A percentile compares a stretch with the other conserved stretches of the same genome.
phyloP scores from a whole-genome alignment of 495 filamentous ascomycete species.

The Melanomma pulvis-pyrius region DNA sequence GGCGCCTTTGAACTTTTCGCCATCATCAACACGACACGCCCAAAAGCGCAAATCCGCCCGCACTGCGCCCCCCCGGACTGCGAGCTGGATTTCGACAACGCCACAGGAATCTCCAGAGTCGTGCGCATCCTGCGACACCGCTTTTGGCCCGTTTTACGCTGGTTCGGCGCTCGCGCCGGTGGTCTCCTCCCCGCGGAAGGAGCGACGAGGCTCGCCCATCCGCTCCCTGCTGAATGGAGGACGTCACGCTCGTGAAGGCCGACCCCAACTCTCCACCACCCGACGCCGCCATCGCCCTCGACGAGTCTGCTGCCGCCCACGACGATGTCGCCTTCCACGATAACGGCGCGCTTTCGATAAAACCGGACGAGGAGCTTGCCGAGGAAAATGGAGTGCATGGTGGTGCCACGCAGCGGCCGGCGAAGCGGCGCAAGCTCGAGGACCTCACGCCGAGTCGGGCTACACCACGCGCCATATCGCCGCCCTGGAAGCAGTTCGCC shows the following conservation, averaged over 20 bases:
- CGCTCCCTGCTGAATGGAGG: slow-evolving; percentile 21
- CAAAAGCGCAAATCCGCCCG: slow-evolving; percentile 41
- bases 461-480: slow-evolving; percentile 63
- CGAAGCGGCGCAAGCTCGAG: slow-evolving; percentile 73
- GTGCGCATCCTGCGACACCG: slow-evolving; percentile 65
- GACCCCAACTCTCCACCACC: slow-evolving; percentile 9
- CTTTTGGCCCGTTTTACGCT: slow-evolving; percentile 62
- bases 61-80: slow-evolving; percentile 41
- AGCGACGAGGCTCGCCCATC: slow-evolving; percentile 2
- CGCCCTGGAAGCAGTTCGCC: slow-evolving; percentile 90
- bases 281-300: slow-evolving; percentile 16
- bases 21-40: slow-evolving; percentile 26
- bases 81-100: slow-evolving; percentile 55
- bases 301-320: slow-evolving; percentile 12
- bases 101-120: slow-evolving; percentile 53
- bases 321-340: slow-evolving; percentile 1
- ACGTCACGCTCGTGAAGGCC: slow-evolving; percentile 18
- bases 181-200: slow-evolving; percentile 47
- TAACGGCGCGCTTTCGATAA: slow-evolving; percentile 9
- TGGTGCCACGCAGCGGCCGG: slow-evolving; percentile 59
- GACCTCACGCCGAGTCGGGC: slow-evolving; percentile 54
- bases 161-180: slow-evolving; percentile 68
- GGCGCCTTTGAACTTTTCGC: not conserved
- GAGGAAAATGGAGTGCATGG: slow-evolving; percentile 29
- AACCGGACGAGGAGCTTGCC: slow-evolving; percentile 18